Evolutionary conservation across 371 early-diverging fungal species (phyloP), one percentile per base, ranked within the genome.

Genomic region (Neoconidiobolus thromboides): DNA sequence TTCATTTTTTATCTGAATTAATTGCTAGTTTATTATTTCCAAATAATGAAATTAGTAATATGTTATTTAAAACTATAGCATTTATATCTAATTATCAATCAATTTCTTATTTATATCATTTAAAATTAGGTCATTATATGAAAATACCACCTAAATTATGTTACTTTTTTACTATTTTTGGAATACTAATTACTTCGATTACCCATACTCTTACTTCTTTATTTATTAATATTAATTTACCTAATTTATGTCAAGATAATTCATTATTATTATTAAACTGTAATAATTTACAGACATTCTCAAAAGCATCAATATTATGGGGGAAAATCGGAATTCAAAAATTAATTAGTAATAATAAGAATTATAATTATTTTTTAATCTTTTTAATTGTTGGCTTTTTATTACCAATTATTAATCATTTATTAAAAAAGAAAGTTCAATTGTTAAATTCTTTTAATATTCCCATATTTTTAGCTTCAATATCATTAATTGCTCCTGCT

Each of bases 1-100:
- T 86, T 37, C 86, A 86, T 57, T 74, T 87, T 56, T 73, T 89
- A 42, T 78, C 88, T 5, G 78, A 83, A 62, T 66, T 81, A 61
- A 67, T 83, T 7, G 72, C 72, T n/a, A 83, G 83, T 42, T 70
- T 74, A 10, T 71, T 80, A 9, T 66, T 74, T 4, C 81, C 81
- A 15, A 83, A 83, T 42, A 63, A 65, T n/a, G 68, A 69, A 7
- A 68, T 71, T 15, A 71, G 67, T 38, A 73, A 71, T 61, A 67
- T 70, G 62, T 66, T 66, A 49, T 78, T 76, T 67, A 76, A 75
- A 67, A 68, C 67, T 2, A 69, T 75, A 36, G 78, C 79, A 0
- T 76, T 71, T 57, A 73, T 75, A 47, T 73, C 80, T 1, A 70
- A 77, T 61, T 67, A 68, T n/a, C 81, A 81, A 63, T 74, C 75